Conservation (phyloP, 1,284 basidiomycete species). For the Austroboletus rostrupii region DNA sequence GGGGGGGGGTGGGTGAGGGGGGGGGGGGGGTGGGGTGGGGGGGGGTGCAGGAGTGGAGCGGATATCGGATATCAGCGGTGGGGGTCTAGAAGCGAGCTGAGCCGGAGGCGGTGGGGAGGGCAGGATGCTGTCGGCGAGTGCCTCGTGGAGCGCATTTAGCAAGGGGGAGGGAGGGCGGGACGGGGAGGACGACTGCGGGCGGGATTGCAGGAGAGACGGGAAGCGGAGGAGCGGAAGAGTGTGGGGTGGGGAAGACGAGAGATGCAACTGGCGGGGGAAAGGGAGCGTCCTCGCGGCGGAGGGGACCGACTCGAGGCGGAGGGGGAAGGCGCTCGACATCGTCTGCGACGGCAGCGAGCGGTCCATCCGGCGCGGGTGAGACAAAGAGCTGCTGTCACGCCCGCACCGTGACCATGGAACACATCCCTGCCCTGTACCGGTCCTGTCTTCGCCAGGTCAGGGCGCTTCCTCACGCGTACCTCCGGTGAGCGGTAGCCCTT, state of each 20-base stretch:
- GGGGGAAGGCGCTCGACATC: conserved; percentile 3
- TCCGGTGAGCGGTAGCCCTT: conserved; percentile 18
- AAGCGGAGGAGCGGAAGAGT: conserved; percentile 23
- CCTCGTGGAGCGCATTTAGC: conserved; percentile 32
- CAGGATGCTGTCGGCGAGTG: conserved; percentile 40
- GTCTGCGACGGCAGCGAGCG: conserved; percentile 6
- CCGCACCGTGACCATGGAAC: neutral
- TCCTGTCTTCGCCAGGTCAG: conserved; percentile 30
- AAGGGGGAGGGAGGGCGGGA: conserved; percentile 32
- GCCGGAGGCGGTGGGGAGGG: conserved; percentile 44
- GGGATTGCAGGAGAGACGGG: conserved; percentile 25
- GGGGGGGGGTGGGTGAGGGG: conserved; percentile 35
- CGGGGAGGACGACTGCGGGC: conserved; percentile 16
- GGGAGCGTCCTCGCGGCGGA: conserved; percentile 4
- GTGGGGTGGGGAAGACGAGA: conserved; percentile 8
- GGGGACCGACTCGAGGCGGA: conserved; percentile 6
- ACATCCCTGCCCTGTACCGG: conserved; percentile 25
- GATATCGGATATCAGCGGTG: conserved; percentile 56
- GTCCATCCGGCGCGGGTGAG: conserved; percentile 10
- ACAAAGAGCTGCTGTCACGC: neutral
- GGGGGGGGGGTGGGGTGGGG: conserved; percentile 18
- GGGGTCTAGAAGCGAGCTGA: conserved; percentile 46
- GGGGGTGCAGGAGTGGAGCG: conserved; percentile 59
- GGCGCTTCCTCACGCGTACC: conserved; percentile 26
- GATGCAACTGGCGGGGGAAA: conserved; percentile 17